Base-by-base conservation (phyloP, 805 yeast species). In the Candida jianshihensis region DNA sequence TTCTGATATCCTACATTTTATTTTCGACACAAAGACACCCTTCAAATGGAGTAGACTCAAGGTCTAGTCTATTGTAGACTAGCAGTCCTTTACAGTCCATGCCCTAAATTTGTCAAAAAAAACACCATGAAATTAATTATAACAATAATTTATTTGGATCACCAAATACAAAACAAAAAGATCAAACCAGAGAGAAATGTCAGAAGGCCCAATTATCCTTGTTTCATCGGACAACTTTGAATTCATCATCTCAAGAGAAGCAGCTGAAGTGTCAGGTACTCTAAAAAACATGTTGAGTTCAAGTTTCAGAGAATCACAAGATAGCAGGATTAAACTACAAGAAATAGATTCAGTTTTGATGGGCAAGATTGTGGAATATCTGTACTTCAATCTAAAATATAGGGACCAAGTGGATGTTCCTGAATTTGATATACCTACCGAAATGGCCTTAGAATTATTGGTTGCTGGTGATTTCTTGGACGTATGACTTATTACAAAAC, bases 391-490 rank as follows among this genome's bases (percentile, higher is more conserved):
- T 48, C 56, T 70, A 40, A 80, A 83, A 48, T 85, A 84, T 54
- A 74, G 69, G 43, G 76, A 73, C 34, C 71, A 68, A 0, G 71
- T 65, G 24, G 79, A 74, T 34, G 74, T 83, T 6, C 95, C 96
- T 0, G 92, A 84, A 37, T 92, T 92, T 59, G 82, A 83, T 26
- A 76, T 92, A 3, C 96, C 97, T 1, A 89, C 97, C 0, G 97
- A 87, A 47, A 73, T 90, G 75, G 96, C 97, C 0, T 64, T 90
- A 42, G 97, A 92, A 54, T 63, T 90, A 46, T 60, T 92, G 31
- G 90, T 92, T 26, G 96, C 95, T 19, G 96, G 97, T 2, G 98
- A 92, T 55, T 90, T 75, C 55, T 61, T 87, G 48, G 90, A 85
- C 48, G 79, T 78, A 29, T 75, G 36, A 41, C 2, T 16, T 2